phyloP scores from a whole-genome alignment of 78 protist genomes.

The Chrysochromulina tobinii region DNA sequence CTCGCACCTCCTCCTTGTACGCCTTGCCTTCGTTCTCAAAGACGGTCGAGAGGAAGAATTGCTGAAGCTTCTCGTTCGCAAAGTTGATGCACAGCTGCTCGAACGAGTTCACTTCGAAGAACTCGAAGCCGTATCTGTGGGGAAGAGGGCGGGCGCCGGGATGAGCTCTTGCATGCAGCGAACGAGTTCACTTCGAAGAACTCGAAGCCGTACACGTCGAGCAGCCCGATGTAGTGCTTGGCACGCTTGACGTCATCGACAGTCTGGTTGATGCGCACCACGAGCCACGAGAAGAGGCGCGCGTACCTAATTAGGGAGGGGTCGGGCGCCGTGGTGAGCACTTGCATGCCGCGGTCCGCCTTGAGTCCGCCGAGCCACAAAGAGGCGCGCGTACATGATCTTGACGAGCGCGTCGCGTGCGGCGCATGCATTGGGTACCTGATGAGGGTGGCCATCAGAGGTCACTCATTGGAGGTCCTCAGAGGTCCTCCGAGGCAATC shows the following conservation, averaged over 20 bases:
- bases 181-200: conserved; percentile 82
- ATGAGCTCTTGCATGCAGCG: too few relatives aligned
- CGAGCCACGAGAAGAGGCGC: not conserved
- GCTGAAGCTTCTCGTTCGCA: conserved; percentile 79
- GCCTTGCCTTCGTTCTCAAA: conserved; percentile 62
- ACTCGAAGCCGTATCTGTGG: conserved; percentile 95
- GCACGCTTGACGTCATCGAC: too few relatives aligned
- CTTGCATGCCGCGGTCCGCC: too few relatives aligned
- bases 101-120: conserved; percentile 86
- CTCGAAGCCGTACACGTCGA: conserved; percentile 96
- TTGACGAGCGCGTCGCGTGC: not conserved
- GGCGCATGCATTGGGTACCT: too few relatives aligned
- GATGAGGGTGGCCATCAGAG: too few relatives aligned
- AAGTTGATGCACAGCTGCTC: conserved; percentile 92
- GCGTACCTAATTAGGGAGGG: too few relatives aligned
- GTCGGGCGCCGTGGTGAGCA: too few relatives aligned
- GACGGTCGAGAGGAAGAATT: not conserved
- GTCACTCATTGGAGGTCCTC: too few relatives aligned
- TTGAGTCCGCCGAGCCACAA: not conserved
- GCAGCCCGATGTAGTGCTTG: conserved; percentile 34
- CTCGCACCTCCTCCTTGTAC: conserved; percentile 67
- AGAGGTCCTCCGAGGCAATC: too few relatives aligned
- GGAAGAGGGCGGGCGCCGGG: conserved; percentile 39
- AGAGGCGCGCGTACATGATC: not conserved
- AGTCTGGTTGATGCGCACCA: not conserved